Evolutionary conservation across 306 rosid genomes (phyloP).

Genomic region (Ammopiptanthus mongolicus): DNA sequence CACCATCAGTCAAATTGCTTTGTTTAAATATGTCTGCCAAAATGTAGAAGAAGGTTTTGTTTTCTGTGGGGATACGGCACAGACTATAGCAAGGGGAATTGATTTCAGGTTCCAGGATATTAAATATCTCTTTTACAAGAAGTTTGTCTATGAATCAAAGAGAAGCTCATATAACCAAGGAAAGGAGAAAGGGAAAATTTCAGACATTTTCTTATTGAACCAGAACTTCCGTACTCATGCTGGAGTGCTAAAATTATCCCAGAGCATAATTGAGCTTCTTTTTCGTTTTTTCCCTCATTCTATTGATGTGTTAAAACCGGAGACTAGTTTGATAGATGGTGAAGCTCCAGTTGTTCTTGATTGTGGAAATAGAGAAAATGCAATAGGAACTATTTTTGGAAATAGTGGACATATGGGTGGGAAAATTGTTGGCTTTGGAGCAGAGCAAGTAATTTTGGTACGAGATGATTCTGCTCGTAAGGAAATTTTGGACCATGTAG

Average conservation of each 20-base stretch:
- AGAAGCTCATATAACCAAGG: slow-evolving; percentile 18
- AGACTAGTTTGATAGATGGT: slow-evolving; percentile 59
- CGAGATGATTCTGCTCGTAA: slow-evolving; percentile 54
- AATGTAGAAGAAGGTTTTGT: slow-evolving; percentile 85
- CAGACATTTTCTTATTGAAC: slow-evolving; percentile 45
- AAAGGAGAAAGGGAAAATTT: slow-evolving; percentile 38
- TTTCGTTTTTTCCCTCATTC: slow-evolving; percentile 66
- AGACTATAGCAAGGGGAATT: slow-evolving; percentile 78
- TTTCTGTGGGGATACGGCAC: slow-evolving; percentile 83
- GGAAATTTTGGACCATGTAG: slow-evolving; percentile 42
- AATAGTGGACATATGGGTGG: slow-evolving; percentile 30
- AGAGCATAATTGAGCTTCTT: slow-evolving; percentile 61
- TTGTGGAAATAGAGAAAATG: slow-evolving; percentile 47
- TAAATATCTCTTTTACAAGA: slow-evolving; percentile 51
- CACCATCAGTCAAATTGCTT: slow-evolving; percentile 70
- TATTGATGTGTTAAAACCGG: slow-evolving; percentile 62
- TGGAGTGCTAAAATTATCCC: slow-evolving; percentile 64
- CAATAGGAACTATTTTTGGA: slow-evolving; percentile 64
- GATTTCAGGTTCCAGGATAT: slow-evolving; percentile 79
- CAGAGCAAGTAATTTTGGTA: slow-evolving; percentile 78
- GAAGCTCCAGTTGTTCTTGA: slow-evolving; percentile 67
- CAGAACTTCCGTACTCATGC: slow-evolving; percentile 77
- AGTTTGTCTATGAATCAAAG: slow-evolving; percentile 44
- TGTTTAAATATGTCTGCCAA: slow-evolving; percentile 60
- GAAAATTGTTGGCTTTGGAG: slow-evolving; percentile 71